Evolutionary conservation across 305 asterid species (phyloP).

Genomic region (Fraxinus dipetala): DNA sequence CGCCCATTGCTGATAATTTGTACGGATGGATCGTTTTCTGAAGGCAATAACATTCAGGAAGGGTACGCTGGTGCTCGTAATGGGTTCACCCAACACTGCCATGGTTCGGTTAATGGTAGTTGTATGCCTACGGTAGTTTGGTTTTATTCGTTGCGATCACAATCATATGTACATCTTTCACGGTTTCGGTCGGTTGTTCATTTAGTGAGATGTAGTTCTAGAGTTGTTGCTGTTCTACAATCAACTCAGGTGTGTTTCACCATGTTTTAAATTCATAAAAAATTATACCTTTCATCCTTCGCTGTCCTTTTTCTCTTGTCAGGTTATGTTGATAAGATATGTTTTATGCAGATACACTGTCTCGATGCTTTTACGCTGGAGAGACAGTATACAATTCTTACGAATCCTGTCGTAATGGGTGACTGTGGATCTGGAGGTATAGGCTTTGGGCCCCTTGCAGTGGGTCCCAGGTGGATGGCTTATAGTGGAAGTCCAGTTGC

Average conservation of each 20-base stretch:
- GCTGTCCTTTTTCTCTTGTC: background rate
- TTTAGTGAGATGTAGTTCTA: slow-evolving; percentile 79
- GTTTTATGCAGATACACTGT: slow-evolving; percentile 63
- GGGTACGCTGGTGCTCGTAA: slow-evolving; percentile 37
- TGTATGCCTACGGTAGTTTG: slow-evolving; percentile 74
- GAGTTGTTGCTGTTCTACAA: slow-evolving; percentile 75
- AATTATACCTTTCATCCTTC: background rate
- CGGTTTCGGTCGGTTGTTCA: slow-evolving; percentile 83
- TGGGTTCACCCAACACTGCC: slow-evolving; percentile 46
- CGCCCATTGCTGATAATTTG: slow-evolving; percentile 79
- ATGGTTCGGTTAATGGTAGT: slow-evolving; percentile 38
- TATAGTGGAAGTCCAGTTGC: slow-evolving; percentile 83
- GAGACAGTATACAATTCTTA: slow-evolving; percentile 70
- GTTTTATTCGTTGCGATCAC: slow-evolving; percentile 81
- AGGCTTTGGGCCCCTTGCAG: slow-evolving; percentile 91
- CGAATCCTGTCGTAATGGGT: slow-evolving; percentile 67
- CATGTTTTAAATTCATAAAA: slow-evolving; percentile 1
- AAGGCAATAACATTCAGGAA: slow-evolving; percentile 50
- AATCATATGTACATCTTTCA: slow-evolving; percentile 72
- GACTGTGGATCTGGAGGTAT: slow-evolving; percentile 48
- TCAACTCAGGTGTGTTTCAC: slow-evolving; percentile 66
- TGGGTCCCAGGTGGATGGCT: slow-evolving; percentile 97
- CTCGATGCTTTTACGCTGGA: slow-evolving; percentile 74
- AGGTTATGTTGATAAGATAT: slow-evolving; percentile 15
- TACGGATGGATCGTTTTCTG: slow-evolving; percentile 73